phyloP scores from a whole-genome alignment of 2,329 filamentous ascomycete species.

The Alternaria consortialis region DNA sequence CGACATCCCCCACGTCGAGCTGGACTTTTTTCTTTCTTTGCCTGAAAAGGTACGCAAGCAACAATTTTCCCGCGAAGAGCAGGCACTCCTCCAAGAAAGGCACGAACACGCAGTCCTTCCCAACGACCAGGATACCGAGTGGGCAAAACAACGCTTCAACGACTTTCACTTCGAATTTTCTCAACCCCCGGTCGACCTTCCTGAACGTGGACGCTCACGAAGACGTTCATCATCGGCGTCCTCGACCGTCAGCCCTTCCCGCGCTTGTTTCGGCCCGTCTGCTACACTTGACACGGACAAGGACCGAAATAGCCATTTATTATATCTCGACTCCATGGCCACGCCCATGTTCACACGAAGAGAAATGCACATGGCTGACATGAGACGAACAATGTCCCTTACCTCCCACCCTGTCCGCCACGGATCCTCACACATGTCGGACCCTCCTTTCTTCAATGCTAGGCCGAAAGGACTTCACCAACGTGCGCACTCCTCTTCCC shows the following conservation, averaged over 20 bases:
- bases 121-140: slow-evolving; percentile 21
- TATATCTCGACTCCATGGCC: slow-evolving; percentile 41
- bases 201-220: slow-evolving; percentile 25
- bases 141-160: slow-evolving; percentile 42
- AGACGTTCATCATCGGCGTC: slow-evolving; percentile 30
- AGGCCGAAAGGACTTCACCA: slow-evolving; percentile 43
- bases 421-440: slow-evolving; percentile 58
- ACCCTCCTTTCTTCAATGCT: slow-evolving; percentile 43
- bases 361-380: slow-evolving; percentile 25
- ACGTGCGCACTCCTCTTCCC: slow-evolving; percentile 42
- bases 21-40: slow-evolving; percentile 73
- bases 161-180: slow-evolving; percentile 45
- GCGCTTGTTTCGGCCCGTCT: slow-evolving; percentile 20
- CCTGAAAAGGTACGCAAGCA: slow-evolving; percentile 77
- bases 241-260: slow-evolving; percentile 31
- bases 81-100: slow-evolving; percentile 62
- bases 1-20: slow-evolving; percentile 63
- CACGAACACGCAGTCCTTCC: slow-evolving; percentile 30
- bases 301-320: slow-evolving; percentile 33
- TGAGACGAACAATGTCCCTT: slow-evolving; percentile 74
- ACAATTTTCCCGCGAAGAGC: slow-evolving; percentile 77
- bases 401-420: slow-evolving; percentile 69
- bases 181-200: slow-evolving; percentile 10
- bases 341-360: slow-evolving; percentile 28
- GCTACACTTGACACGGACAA: slow-evolving; percentile 22